Conservation (phyloP, 2,329 filamentous ascomycete genomes). For the Diplocarpon rosae region DNA sequence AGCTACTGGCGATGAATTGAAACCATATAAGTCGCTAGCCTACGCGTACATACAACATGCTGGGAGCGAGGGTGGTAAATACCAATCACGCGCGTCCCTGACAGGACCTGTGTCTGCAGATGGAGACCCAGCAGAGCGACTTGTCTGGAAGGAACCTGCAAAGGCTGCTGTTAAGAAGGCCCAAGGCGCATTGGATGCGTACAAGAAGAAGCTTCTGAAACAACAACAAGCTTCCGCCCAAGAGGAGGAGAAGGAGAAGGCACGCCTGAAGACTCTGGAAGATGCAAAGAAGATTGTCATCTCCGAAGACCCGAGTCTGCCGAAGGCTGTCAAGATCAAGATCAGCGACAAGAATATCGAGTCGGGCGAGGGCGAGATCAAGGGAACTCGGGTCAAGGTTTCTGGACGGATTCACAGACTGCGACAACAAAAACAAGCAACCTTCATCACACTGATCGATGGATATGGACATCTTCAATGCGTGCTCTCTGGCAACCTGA, state of each 20-base stretch:
- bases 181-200: constrained; percentile 58
- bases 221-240: constrained; percentile 61
- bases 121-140: constrained; percentile 51
- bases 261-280: constrained; percentile 59
- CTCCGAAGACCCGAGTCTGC: constrained; percentile 59
- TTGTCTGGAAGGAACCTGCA: constrained; percentile 70
- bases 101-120: constrained; percentile 48
- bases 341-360: constrained; percentile 59
- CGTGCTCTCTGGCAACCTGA: constrained; percentile 65
- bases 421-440: constrained; percentile 70
- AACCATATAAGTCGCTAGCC: constrained; percentile 72
- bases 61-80: constrained; percentile 44
- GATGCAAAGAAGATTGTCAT: constrained; percentile 71
- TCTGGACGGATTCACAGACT: constrained; percentile 74
- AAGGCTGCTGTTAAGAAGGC: constrained; percentile 84
- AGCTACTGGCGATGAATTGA: constrained; percentile 56
- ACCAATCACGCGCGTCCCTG: constrained; percentile 57
- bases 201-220: constrained; percentile 78
- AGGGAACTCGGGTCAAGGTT: constrained; percentile 68
- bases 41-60: constrained; percentile 64
- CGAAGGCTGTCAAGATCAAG: constrained; percentile 63
- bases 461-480: constrained; percentile 81
- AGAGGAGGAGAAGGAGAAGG: constrained; percentile 61
- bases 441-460: constrained; percentile 78
- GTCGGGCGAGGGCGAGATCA: constrained; percentile 44